Evolutionary conservation across 345 rosid genomes (phyloP).

Genomic region (Eucalyptus pumila): DNA sequence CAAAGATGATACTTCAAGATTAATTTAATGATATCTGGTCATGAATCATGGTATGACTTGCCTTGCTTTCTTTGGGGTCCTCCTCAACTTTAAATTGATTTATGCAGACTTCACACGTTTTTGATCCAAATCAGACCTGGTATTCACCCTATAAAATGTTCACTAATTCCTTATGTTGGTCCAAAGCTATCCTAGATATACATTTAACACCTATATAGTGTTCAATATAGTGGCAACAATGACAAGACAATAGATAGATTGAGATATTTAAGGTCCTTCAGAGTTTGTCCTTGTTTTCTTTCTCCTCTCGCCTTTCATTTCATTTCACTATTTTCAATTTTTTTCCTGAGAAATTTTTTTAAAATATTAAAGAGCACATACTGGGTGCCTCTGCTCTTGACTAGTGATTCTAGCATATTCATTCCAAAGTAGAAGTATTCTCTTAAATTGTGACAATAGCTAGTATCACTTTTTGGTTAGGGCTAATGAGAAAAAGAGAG

Average conservation of each 20-base stretch:
- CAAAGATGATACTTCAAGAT: not conserved
- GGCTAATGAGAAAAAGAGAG: not conserved
- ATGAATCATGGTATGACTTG: not conserved
- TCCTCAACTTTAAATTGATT: not conserved
- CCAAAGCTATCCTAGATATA: not conserved
- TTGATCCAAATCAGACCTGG: not conserved
- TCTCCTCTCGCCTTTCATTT: not conserved
- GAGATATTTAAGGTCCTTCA: not conserved
- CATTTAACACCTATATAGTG: not conserved
- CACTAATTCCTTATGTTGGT: not conserved
- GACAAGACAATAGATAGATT: not conserved
- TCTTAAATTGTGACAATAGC: not conserved
- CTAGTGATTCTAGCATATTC: not conserved
- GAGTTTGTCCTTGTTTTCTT: not conserved
- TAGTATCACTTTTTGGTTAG: not conserved
- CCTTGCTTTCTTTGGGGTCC: not conserved
- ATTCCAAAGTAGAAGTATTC: not conserved
- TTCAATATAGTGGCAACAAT: not conserved
- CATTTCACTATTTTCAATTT: not conserved
- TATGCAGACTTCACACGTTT: not conserved
- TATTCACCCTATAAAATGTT: not conserved
- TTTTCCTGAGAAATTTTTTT: not conserved
- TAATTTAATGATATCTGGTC: not conserved
- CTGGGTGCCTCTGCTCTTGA: not conserved
- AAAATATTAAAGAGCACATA: not conserved